These are phyloP conservation scores for Coffea humblotiana DNA, from an alignment of 305 asterid genomes.

Conservation along the genomic window DNA sequence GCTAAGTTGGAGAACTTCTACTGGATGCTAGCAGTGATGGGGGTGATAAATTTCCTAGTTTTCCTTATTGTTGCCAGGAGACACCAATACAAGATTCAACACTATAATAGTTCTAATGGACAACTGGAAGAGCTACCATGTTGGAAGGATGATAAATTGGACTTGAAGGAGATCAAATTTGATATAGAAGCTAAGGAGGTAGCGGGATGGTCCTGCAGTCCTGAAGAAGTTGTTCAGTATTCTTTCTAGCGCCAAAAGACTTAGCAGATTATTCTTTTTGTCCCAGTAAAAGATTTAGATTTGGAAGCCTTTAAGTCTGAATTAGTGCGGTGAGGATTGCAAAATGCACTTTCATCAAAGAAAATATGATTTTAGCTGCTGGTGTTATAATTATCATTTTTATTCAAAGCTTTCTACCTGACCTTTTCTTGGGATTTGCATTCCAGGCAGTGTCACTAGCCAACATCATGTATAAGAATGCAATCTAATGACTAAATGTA, in stretches of 20 bases:
- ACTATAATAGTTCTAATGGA: constrained; percentile 26
- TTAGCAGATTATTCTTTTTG: not conserved
- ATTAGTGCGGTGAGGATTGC: not conserved
- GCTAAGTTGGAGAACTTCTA: constrained; percentile 67
- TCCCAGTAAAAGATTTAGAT: not conserved
- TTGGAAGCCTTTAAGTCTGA: not conserved
- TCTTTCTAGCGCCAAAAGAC: not conserved
- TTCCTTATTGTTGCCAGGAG: constrained; percentile 56
- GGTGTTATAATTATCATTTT: too few species aligned
- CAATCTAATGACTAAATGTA: too few species aligned
- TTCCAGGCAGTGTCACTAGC: too few species aligned
- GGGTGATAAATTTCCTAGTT: constrained; percentile 50
- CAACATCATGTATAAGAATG: too few species aligned
- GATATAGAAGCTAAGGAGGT: constrained; percentile 33
- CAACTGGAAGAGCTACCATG: constrained; percentile 35
- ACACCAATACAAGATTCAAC: constrained; percentile 69
- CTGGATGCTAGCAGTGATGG: constrained; percentile 76
- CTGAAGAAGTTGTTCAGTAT: not conserved
- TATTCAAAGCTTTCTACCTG: too few species aligned
- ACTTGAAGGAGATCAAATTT: constrained; percentile 23
- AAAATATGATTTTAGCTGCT: too few species aligned
- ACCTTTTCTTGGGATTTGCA: too few species aligned
- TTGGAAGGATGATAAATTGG: constrained; percentile 25
- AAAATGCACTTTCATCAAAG: too few species aligned
- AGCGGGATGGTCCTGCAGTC: not conserved